phyloP scores from a whole-genome alignment of 257 asterid species.

The Plectranthus barbatus region DNA sequence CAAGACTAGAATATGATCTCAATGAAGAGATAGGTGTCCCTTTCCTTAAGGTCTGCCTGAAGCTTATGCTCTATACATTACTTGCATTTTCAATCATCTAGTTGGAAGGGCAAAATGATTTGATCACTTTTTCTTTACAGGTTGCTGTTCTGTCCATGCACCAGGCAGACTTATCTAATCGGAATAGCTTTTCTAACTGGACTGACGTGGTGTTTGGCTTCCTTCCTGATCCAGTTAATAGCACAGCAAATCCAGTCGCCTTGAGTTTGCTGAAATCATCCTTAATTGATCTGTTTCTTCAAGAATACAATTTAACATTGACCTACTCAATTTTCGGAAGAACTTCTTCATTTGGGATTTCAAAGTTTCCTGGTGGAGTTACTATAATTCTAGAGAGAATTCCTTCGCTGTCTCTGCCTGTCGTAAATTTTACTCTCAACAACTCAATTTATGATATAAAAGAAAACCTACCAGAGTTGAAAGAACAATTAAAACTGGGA shows the following conservation, averaged over 20 bases:
- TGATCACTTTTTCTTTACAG: constrained; percentile 29
- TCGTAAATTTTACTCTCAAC: constrained; percentile 63
- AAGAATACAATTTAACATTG: constrained; percentile 51
- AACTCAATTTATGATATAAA: constrained; percentile 65
- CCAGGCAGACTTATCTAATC: constrained; percentile 27
- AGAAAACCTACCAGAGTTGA: constrained; percentile 51
- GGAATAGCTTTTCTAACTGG: constrained; percentile 39
- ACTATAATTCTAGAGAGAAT: constrained; percentile 49
- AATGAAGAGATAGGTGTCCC: constrained; percentile 68
- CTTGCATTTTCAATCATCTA: background rate
- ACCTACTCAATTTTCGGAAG: constrained; percentile 56
- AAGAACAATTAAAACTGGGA: constrained; percentile 53
- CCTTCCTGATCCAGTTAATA: constrained; percentile 51
- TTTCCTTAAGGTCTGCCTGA: constrained; percentile 51
- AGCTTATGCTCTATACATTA: constrained; percentile 3
- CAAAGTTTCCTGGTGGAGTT: constrained; percentile 73
- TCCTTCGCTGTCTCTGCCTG: constrained; percentile 32
- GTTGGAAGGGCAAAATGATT: background rate
- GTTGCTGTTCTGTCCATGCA: constrained; percentile 71
- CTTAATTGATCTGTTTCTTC: constrained; percentile 58
- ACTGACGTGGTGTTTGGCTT: constrained; percentile 71
- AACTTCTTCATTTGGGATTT: constrained; percentile 62
- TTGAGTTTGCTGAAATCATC: constrained; percentile 48
- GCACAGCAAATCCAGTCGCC: constrained; percentile 33
- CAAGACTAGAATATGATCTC: constrained; percentile 66